Conservation (phyloP, 1,139 yeast species). For the Hyphopichia pseudoburtonii region DNA sequence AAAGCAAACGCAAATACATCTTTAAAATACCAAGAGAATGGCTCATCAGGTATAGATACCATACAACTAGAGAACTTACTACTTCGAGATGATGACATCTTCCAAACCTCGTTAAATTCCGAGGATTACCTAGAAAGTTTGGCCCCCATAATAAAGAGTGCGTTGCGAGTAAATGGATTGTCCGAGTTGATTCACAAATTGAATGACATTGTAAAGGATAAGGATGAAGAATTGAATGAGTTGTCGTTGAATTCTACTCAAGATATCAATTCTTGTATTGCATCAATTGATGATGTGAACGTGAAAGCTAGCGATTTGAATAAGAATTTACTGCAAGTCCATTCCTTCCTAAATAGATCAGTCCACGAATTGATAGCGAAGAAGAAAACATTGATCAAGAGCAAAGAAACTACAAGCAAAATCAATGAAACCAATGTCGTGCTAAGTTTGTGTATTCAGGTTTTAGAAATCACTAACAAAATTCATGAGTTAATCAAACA, state of each 20-base stretch:
- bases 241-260: constrained; percentile 64
- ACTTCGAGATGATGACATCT: constrained; percentile 46
- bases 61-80: constrained; percentile 41
- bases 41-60: constrained; percentile 20
- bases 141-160: constrained; percentile 73
- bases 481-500: constrained; percentile 78
- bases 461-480: constrained; percentile 81
- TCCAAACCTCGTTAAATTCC: constrained; percentile 52
- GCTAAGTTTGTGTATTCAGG: constrained; percentile 71
- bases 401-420: constrained; percentile 58
- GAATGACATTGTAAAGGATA: constrained; percentile 55
- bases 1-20: too few relatives aligned
- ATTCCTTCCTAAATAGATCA: constrained; percentile 55
- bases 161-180: constrained; percentile 57
- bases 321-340: constrained; percentile 50
- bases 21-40: too few relatives aligned
- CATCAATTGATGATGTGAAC: constrained; percentile 57
- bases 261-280: constrained; percentile 53
- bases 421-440: constrained; percentile 64
- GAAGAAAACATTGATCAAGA: constrained; percentile 53
- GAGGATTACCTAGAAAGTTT: constrained; percentile 78
- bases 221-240: constrained; percentile 64
- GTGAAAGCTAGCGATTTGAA: constrained; percentile 54
- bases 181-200: constrained; percentile 56
- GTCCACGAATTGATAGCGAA: constrained; percentile 62